Evolutionary conservation across 306 rosid species (phyloP).

Genomic region (Boehmeria nivea): DNA sequence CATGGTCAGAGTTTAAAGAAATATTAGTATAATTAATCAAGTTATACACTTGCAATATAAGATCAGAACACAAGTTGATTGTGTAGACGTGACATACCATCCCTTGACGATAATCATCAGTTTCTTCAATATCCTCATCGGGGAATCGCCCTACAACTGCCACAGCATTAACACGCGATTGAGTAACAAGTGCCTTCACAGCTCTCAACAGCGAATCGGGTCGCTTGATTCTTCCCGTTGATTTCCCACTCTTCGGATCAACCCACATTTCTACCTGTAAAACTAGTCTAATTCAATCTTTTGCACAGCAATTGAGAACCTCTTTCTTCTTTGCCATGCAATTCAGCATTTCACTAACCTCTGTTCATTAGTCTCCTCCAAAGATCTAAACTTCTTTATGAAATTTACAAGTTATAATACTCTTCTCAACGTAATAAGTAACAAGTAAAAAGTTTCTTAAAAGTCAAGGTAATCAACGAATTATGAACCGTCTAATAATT

Average conservation of each 20-base stretch:
- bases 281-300: constrained; percentile 21
- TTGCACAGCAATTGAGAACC: neutral
- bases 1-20: too few species aligned
- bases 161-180: constrained; percentile 60
- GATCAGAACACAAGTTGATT: neutral
- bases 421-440: too few species aligned
- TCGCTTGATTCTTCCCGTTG: constrained; percentile 76
- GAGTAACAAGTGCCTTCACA: constrained; percentile 44
- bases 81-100: constrained; percentile 39
- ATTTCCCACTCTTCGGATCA: constrained; percentile 72
- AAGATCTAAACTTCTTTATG: neutral
- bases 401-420: too few species aligned
- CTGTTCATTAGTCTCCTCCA: neutral
- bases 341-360: constrained; percentile 6
- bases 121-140: constrained; percentile 63
- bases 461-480: too few species aligned
- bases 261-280: constrained; percentile 83
- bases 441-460: too few species aligned
- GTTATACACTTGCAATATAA: neutral
- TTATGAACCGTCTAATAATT: too few species aligned
- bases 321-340: constrained; percentile 5
- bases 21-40: too few species aligned
- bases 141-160: constrained; percentile 92
- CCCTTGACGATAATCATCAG: constrained; percentile 71
- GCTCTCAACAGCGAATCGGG: constrained; percentile 76